Percentiles rank a stretch among this genome's conserved stretches.
Evolutionary conservation across 75 land plant genomes (phyloP).

Genomic region (Azolla pinnata): DNA sequence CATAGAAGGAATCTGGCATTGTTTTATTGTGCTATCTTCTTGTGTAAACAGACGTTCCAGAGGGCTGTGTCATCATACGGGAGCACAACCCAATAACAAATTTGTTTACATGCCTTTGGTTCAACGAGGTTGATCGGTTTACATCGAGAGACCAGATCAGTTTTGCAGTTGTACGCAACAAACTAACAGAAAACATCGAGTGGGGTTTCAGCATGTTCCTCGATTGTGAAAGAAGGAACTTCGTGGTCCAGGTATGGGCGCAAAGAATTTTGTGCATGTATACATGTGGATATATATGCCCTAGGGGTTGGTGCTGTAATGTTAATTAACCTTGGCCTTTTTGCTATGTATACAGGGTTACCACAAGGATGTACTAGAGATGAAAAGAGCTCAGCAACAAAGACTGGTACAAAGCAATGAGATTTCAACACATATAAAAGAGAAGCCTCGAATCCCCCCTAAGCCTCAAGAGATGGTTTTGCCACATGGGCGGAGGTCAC

Average conservation of each 20-base stretch:
- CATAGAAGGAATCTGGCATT: too few species aligned
- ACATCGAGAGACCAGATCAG: slow-evolving; percentile 87
- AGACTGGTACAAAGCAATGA: too few species aligned
- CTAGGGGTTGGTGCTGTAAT: background rate
- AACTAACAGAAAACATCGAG: slow-evolving; percentile 41
- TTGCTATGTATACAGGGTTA: slow-evolving; percentile 19
- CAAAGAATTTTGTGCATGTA: background rate
- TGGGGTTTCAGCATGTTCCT: slow-evolving; percentile 74
- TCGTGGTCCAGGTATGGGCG: slow-evolving; percentile 79
- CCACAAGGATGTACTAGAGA: slow-evolving; percentile 24
- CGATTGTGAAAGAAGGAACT: slow-evolving; percentile 94
- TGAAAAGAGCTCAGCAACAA: slow-evolving; percentile 8
- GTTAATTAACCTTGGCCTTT: background rate
- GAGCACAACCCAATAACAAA: slow-evolving; percentile 90
- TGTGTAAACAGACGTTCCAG: slow-evolving; percentile 68
- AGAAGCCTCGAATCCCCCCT: too few species aligned
- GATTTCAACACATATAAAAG: too few species aligned
- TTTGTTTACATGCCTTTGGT: slow-evolving; percentile 85
- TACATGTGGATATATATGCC: background rate
- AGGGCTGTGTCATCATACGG: slow-evolving; percentile 78
- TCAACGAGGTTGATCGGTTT: slow-evolving; percentile 95
- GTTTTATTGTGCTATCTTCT: background rate
- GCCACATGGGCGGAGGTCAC: too few species aligned
- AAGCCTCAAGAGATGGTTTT: too few species aligned
- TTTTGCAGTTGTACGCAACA: slow-evolving; percentile 85